Percentiles rank a stretch among this genome's conserved stretches.
These are phyloP conservation scores for Xylaria palmicola DNA, from an alignment of 495 filamentous ascomycete genomes.

Conservation along the genomic window DNA sequence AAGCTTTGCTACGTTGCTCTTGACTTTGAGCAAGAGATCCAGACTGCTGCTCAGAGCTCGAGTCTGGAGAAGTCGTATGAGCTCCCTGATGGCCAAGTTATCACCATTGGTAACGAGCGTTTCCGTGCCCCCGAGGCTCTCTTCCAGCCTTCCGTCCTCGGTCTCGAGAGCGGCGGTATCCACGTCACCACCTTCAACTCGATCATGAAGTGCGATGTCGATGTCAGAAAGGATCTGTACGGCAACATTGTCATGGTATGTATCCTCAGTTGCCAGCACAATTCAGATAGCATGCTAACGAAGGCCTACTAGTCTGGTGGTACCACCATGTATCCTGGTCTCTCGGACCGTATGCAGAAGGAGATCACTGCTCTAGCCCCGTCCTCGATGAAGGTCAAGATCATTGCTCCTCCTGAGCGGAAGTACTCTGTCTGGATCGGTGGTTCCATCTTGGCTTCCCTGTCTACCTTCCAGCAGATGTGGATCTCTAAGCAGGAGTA, in stretches of 20 bases:
- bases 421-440: slow-evolving; percentile 99
- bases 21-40: slow-evolving; percentile 99
- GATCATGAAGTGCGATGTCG: slow-evolving; percentile 99
- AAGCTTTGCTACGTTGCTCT: slow-evolving; percentile 99
- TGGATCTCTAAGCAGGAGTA: slow-evolving; percentile 99
- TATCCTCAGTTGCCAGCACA: slow-evolving; percentile 27
- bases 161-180: slow-evolving; percentile 97
- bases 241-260: slow-evolving; percentile 99
- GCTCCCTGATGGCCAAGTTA: slow-evolving; percentile 98
- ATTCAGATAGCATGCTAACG: slow-evolving; percentile 23
- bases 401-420: slow-evolving; percentile 94
- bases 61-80: slow-evolving; percentile 99
- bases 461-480: slow-evolving; percentile 99
- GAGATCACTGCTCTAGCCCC: slow-evolving; percentile 99
- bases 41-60: slow-evolving; percentile 95
- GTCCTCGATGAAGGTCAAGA: slow-evolving; percentile 99
- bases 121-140: slow-evolving; percentile 99
- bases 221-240: slow-evolving; percentile 98
- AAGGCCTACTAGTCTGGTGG: slow-evolving; percentile 77
- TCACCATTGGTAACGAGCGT: slow-evolving; percentile 99
- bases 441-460: slow-evolving; percentile 98
- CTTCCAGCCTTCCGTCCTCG: slow-evolving; percentile 97
- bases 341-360: slow-evolving; percentile 99
- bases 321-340: slow-evolving; percentile 99
- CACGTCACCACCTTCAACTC: slow-evolving; percentile 99